These are phyloP conservation scores for Pythium aphanidermatum DNA, from an alignment of 352 stramenopile species.

Conservation along the genomic window DNA sequence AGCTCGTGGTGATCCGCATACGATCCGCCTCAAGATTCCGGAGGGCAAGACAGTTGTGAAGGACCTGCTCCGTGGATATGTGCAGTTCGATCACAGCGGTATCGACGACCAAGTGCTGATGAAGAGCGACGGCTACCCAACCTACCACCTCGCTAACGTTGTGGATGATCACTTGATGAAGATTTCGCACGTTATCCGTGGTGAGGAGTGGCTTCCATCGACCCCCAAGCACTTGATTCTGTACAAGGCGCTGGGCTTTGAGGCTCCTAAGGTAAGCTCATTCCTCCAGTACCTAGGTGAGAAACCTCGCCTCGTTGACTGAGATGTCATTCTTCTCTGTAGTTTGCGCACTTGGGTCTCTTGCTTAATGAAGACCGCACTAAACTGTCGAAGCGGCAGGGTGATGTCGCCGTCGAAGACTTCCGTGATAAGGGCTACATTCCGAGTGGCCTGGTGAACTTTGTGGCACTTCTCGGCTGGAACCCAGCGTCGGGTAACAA, in stretches of 20 bases:
- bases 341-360: slow-evolving; percentile 89
- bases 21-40: slow-evolving; percentile 94
- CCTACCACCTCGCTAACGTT: slow-evolving; percentile 91
- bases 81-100: slow-evolving; percentile 84
- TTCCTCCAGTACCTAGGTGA: not conserved
- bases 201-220: slow-evolving; percentile 92
- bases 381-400: slow-evolving; percentile 98
- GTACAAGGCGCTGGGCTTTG: slow-evolving; percentile 85
- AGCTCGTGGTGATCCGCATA: slow-evolving; percentile 85
- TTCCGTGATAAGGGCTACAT: slow-evolving; percentile 97
- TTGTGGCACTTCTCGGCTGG: slow-evolving; percentile 97
- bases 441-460: slow-evolving; percentile 96
- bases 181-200: slow-evolving; percentile 97
- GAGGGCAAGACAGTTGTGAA: slow-evolving; percentile 92
- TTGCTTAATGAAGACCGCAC: slow-evolving; percentile 97
- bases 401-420: slow-evolving; percentile 95
- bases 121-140: slow-evolving; percentile 92
- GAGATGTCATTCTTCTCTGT: not conserved
- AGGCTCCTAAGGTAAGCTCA: slow-evolving; percentile 52
- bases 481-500: slow-evolving; percentile 93
- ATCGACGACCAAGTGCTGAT: slow-evolving; percentile 92
- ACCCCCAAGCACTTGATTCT: slow-evolving; percentile 89
- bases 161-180: slow-evolving; percentile 97
- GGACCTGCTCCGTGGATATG: slow-evolving; percentile 93
- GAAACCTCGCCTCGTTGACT: too few relatives aligned